These are phyloP conservation scores for Trichoderma orchidacearum DNA, from an alignment of 495 filamentous ascomycete genomes.

Conservation along the genomic window DNA sequence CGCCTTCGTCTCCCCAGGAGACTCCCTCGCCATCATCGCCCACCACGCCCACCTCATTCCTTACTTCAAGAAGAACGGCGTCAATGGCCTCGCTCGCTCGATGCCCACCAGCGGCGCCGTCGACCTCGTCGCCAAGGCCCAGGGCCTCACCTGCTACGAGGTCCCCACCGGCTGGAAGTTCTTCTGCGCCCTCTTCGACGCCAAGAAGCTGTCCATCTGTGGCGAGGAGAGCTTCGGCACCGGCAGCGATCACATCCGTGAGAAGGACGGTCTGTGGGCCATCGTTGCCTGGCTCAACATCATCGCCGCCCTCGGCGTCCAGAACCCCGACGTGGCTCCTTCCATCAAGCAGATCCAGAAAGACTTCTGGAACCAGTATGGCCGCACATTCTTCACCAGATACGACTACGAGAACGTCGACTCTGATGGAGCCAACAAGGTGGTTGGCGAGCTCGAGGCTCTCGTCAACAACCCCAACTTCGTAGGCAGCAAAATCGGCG, in stretches of 20 bases:
- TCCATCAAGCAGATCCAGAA: slow-evolving; percentile 91
- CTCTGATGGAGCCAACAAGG: slow-evolving; percentile 75
- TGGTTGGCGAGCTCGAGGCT: slow-evolving; percentile 61
- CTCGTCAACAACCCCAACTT: slow-evolving; percentile 57
- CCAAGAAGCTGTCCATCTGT: slow-evolving; percentile 95
- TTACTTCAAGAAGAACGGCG: slow-evolving; percentile 94
- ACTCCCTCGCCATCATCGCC: slow-evolving; percentile 93
- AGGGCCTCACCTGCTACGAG: slow-evolving; percentile 86
- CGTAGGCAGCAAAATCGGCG: slow-evolving; percentile 65
- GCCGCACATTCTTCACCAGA: slow-evolving; percentile 96
- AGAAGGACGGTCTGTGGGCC: slow-evolving; percentile 98
- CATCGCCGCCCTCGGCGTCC: slow-evolving; percentile 83
- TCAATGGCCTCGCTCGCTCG: slow-evolving; percentile 85
- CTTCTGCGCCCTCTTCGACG: slow-evolving; percentile 97
- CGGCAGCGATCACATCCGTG: slow-evolving; percentile 96
- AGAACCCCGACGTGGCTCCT: slow-evolving; percentile 57
- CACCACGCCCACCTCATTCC: slow-evolving; percentile 92
- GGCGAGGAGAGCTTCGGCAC: slow-evolving; percentile 97
- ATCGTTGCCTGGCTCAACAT: slow-evolving; percentile 97
- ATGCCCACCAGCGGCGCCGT: slow-evolving; percentile 97
- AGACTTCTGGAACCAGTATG: slow-evolving; percentile 95
- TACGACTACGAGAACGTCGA: slow-evolving; percentile 97
- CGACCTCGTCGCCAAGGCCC: slow-evolving; percentile 86
- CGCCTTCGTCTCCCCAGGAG: slow-evolving; percentile 90
- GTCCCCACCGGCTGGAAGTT: slow-evolving; percentile 99